phyloP scores from a whole-genome alignment of 2,329 filamentous ascomycete species.

The Colletotrichum spinosum region DNA sequence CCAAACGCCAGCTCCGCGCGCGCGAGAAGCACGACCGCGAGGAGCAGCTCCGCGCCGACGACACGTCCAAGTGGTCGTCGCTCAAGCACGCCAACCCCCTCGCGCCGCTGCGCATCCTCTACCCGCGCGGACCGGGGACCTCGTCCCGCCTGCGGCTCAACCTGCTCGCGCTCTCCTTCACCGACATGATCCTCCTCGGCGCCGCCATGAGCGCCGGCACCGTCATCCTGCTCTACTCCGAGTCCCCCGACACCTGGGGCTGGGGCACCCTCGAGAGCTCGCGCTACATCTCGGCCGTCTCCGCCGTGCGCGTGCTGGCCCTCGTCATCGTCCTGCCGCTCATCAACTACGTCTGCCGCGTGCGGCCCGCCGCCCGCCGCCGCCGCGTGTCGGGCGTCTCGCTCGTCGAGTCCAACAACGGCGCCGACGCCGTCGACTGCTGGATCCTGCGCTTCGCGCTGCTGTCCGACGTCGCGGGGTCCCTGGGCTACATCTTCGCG shows the following conservation, averaged over 20 bases:
- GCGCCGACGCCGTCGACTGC: slow-evolving; percentile 83
- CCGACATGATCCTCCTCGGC: slow-evolving; percentile 86
- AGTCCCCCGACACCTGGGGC: slow-evolving; percentile 79
- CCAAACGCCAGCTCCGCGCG: slow-evolving; percentile 76
- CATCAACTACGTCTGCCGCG: slow-evolving; percentile 80
- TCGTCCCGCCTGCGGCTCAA: slow-evolving; percentile 76
- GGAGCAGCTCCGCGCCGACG: slow-evolving; percentile 49
- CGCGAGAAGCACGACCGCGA: slow-evolving; percentile 72
- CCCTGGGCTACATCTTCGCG: slow-evolving; percentile 78
- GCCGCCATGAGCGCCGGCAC: slow-evolving; percentile 83
- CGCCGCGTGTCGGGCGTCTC: slow-evolving; percentile 51
- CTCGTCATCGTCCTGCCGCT: slow-evolving; percentile 81
- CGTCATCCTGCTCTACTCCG: slow-evolving; percentile 87
- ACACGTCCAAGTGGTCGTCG: slow-evolving; percentile 42
- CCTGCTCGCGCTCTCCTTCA: slow-evolving; percentile 80
- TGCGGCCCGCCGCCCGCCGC: slow-evolving; percentile 58
- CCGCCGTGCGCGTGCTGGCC: slow-evolving; percentile 78
- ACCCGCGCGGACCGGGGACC: slow-evolving; percentile 75
- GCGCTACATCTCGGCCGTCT: slow-evolving; percentile 84
- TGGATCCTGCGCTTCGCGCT: slow-evolving; percentile 80
- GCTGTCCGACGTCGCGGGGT: slow-evolving; percentile 80
- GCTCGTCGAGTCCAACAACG: slow-evolving; percentile 65
- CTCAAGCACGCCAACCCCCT: slow-evolving; percentile 70
- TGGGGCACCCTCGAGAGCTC: slow-evolving; percentile 88
- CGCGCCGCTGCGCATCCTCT: slow-evolving; percentile 81